Evolutionary conservation across 441 rosid genomes (phyloP), one percentile per base, ranked within the genome.

Genomic region (Breynia disticha): DNA sequence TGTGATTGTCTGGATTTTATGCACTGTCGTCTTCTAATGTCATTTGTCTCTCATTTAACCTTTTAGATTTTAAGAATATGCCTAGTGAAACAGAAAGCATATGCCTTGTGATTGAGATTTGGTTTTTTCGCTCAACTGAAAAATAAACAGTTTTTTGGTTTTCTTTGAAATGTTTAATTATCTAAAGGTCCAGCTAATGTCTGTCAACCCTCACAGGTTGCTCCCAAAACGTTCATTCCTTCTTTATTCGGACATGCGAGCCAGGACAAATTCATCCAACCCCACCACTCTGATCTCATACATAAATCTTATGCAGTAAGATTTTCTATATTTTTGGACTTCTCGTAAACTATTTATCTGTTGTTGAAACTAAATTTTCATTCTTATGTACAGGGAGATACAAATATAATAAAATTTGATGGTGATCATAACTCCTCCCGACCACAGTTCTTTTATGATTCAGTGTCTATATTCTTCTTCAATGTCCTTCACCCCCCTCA

Each of bases 391-490:
- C 83, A 91, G 98, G 98, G 98, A 48, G 95, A 86, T 74, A 91
- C 88, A 71, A 91, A 91, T 65, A 70, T 91, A 59, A 86, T 91
- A 64, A 86, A 81, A 69, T 91, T 91, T 67, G 91, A 91, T 58
- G 98, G 97, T 50, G 97, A 91, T 61, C 97, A 88, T 73, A 91
- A 91, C 70, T 76, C 97, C 44, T 82, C 98, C 19, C 71, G 98
- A 64, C 97, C 98, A 18, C 97, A 86, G 47, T 86, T 78, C 64
- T 91, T 74, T 65, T 88, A 84, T 57, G 95, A 91, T 68, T 91
- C 98, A 0, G 95, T 91, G 57, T 84, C 94, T 67, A 73, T 84
- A 66, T 91, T 91, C 87, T 88, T 91, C 78, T 77, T 71, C 77
- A 88, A 82, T 64, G 80, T 88, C 56, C 86, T 91, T 58, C 94